Conservation (phyloP, 768 basidiomycete species). For the Mycena olivaceomarginata region DNA sequence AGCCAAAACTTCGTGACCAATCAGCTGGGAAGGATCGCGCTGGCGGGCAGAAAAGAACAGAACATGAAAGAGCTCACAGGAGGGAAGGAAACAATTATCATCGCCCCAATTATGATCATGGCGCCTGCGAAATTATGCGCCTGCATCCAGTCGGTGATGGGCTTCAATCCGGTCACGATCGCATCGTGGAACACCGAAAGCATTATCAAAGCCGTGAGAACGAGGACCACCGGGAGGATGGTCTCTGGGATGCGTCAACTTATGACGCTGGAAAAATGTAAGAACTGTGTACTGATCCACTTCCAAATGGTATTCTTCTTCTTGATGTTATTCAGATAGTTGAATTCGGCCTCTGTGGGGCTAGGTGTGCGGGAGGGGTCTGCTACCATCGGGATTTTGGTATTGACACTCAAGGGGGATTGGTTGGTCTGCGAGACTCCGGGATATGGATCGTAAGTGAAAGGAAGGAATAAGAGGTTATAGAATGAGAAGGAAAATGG, state of each 20-base stretch:
- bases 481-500: no score
- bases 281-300: conserved; percentile 28
- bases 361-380: conserved; percentile 26
- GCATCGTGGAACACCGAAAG: conserved; percentile 65
- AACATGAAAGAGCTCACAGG: conserved; percentile 4
- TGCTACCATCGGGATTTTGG: no score
- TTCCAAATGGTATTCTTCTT: conserved; percentile 23
- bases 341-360: conserved; percentile 26
- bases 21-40: conserved; percentile 68
- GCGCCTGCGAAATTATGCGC: conserved; percentile 6
- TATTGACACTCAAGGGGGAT: no score
- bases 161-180: conserved; percentile 70
- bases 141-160: conserved; percentile 68
- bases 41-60: background rate
- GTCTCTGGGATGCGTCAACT: conserved; percentile 29
- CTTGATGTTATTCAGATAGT: conserved; percentile 32
- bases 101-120: no score
- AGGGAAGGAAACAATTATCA: conserved; percentile 35
- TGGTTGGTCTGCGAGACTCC: no score
- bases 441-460: no score
- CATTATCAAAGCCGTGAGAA: conserved; percentile 56
- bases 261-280: no score
- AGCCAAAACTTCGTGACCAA: conserved; percentile 94
- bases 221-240: conserved; percentile 54
- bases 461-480: no score